Evolutionary conservation across 306 rosid genomes (phyloP).

Genomic region (Cucumis cinereus): DNA sequence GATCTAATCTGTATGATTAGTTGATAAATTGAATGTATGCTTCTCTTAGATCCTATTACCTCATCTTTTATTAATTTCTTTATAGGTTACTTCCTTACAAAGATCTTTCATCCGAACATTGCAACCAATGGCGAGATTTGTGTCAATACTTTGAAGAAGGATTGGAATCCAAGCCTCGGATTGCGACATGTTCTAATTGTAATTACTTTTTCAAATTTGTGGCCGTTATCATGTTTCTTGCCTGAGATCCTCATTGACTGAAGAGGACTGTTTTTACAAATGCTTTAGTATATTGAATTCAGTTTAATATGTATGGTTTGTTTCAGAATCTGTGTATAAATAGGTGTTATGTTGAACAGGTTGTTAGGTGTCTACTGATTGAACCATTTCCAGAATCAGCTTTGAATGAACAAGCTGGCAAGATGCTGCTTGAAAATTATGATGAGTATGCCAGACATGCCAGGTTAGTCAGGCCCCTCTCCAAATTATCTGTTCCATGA

Average conservation of each 20-base stretch:
- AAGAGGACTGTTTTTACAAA: not conserved
- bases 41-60: not conserved
- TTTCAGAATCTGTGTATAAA: not conserved
- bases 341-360: conserved; percentile 33
- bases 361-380: conserved; percentile 93
- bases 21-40: not conserved
- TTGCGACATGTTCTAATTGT: conserved; percentile 84
- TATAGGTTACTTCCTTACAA: conserved; percentile 81
- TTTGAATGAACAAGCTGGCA: conserved; percentile 92
- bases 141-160: conserved; percentile 91
- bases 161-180: conserved; percentile 97
- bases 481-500: not conserved
- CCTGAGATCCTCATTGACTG: not conserved
- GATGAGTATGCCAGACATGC: conserved; percentile 98
- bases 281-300: not conserved
- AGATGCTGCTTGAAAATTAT: conserved; percentile 81
- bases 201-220: conserved; percentile 17
- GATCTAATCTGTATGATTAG: not conserved
- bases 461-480: conserved; percentile 38
- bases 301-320: not conserved
- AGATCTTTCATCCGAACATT: conserved; percentile 91
- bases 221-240: not conserved
- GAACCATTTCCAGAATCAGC: conserved; percentile 99
- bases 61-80: not conserved
- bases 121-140: conserved; percentile 88